Conservation (phyloP, 768 basidiomycete species). For the Tylopilus intermedius region DNA sequence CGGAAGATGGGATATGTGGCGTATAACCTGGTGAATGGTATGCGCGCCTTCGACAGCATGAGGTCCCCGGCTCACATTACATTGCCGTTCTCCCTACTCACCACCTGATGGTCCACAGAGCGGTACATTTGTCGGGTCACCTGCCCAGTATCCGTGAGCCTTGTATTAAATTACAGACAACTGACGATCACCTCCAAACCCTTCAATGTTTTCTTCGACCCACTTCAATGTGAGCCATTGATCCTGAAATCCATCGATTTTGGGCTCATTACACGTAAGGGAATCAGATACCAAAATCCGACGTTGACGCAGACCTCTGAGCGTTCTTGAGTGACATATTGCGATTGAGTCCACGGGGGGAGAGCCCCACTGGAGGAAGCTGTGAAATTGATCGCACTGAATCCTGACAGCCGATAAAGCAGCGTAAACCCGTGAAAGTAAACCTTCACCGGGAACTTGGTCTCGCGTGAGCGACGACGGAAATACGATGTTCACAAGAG, state of each 20-base stretch:
- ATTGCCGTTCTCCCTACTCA: background rate
- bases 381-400: background rate
- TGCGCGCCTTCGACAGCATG: too few species aligned
- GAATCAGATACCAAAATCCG: constrained; percentile 72
- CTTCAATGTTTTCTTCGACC: constrained; percentile 60
- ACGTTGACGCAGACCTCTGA: constrained; percentile 71
- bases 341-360: constrained; percentile 42
- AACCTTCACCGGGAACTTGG: constrained; percentile 58
- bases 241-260: constrained; percentile 50
- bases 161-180: background rate
- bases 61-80: too few species aligned
- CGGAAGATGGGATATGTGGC: constrained; percentile 38
- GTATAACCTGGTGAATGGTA: too few species aligned
- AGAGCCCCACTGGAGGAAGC: background rate
- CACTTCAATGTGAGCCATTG: constrained; percentile 71
- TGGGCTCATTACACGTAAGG: constrained; percentile 57
- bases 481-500: constrained; percentile 58
- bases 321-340: constrained; percentile 56
- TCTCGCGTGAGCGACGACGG: constrained; percentile 43
- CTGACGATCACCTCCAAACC: constrained; percentile 54
- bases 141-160: constrained; percentile 30
- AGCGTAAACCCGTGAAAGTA: constrained; percentile 74
- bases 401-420: background rate
- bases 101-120: background rate
- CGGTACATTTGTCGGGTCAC: constrained; percentile 55